Percentiles rank a stretch among this genome's conserved stretches.
Conservation (phyloP, 768 basidiomycete genomes). For the Royoungia palumana region DNA sequence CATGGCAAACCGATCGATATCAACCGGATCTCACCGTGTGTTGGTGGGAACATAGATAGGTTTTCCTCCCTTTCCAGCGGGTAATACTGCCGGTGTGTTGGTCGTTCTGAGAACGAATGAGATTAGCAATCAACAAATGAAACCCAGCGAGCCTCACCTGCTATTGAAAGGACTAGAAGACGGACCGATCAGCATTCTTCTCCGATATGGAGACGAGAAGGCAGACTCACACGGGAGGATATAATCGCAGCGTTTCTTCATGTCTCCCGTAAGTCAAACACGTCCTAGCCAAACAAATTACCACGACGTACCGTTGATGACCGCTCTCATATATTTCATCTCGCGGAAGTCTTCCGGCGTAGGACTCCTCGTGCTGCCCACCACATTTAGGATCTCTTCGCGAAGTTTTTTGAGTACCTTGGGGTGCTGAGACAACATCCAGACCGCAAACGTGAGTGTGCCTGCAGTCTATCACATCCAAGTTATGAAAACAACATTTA, state of each 20-base stretch:
- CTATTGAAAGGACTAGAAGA: constrained; percentile 25
- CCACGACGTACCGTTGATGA: constrained; percentile 32
- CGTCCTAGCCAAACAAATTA: background rate
- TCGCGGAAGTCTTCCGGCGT: constrained; percentile 31
- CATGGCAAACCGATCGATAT: background rate
- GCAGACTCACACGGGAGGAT: constrained; percentile 30
- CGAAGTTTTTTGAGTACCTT: constrained; percentile 28
- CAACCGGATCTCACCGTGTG: constrained; percentile 20
- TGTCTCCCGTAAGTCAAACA: constrained; percentile 1
- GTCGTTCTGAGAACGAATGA: constrained; percentile 19
- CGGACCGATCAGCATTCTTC: background rate
- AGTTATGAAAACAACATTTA: background rate
- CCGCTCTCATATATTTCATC: constrained; percentile 41
- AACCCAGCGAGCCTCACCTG: constrained; percentile 6
- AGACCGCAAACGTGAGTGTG: constrained; percentile 34
- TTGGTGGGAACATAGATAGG: constrained; percentile 34
- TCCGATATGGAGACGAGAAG: background rate
- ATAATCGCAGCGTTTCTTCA: constrained; percentile 29
- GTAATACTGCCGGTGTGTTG: constrained; percentile 20
- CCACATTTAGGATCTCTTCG: constrained; percentile 26
- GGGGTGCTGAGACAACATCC: constrained; percentile 43
- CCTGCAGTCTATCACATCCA: constrained; percentile 24
- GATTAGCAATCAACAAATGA: background rate
- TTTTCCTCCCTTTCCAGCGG: constrained; percentile 20
- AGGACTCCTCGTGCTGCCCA: constrained; percentile 28